Base-by-base conservation (phyloP, 2,329 filamentous ascomycete genomes). In the Aspergillus puulaauensis region DNA sequence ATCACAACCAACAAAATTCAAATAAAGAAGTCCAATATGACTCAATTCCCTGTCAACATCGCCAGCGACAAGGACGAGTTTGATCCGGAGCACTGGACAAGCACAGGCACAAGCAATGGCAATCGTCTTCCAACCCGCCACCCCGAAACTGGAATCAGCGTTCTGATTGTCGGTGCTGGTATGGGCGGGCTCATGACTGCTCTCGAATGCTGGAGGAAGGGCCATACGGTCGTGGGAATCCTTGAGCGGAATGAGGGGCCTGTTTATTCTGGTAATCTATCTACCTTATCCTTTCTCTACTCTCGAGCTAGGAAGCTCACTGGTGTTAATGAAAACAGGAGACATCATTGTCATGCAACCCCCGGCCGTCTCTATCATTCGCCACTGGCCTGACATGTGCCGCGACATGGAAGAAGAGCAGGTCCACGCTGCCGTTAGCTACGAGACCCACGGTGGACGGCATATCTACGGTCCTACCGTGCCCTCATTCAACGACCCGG, bases 181-280 rank as follows among this genome's bases (percentile, higher is more conserved):
- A 62, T 70, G 6, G 68, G 60, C 11, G 70, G 68, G 17, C 52
- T 72, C 17, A 62, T 64, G 39, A 56, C 67, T 8, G 62, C 62
- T 1, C 53, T 71, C 6, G 69, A 72, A 54, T 68, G 66, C 56
- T 65, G 65, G 54, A 63, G 70, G 35, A 68, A 70, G 49, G 70
- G 69, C 14, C 66, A 69, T 50, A 48, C 66, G 8, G 47, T 59
- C 8, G 66, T 70, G n/a, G 56, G 63, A 17, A 58, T 72, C 19
- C 40, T 70, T 4, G 70, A 72, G 66, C 9, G 57, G 31, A 50
- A 41, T 35, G 27, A 49, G 1, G 48, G 54, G 4, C 54, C 54
- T 39, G 54, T 59, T 39, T 57, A 52, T 50, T 57, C 33, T 24
- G 55, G 48, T 43, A 46, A 9, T n/a, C 23, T 45, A 14, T 31